Evolutionary conservation across 2,329 filamentous ascomycete genomes (phyloP).

Genomic region (Exserohilum turcica): DNA sequence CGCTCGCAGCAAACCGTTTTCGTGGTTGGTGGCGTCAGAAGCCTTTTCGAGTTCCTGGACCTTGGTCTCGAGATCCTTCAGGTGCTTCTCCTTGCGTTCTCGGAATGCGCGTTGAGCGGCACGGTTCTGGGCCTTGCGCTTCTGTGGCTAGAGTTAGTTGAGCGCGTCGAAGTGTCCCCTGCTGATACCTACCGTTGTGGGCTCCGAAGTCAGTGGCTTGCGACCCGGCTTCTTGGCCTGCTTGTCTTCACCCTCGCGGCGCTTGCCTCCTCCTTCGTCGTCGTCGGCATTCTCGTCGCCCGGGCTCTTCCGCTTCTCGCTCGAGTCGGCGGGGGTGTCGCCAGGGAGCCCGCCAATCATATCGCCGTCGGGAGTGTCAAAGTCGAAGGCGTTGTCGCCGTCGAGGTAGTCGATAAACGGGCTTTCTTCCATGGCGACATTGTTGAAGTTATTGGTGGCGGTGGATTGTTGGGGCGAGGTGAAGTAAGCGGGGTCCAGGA

Average conservation of each 20-base stretch:
- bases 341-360: slow-evolving; percentile 80
- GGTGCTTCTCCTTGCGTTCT: slow-evolving; percentile 68
- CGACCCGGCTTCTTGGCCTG: slow-evolving; percentile 92
- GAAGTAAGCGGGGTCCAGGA: slow-evolving; percentile 46
- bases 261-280: slow-evolving; percentile 71
- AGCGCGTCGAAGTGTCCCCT: slow-evolving; percentile 6
- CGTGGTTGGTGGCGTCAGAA: slow-evolving; percentile 79
- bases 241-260: slow-evolving; percentile 83
- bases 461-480: slow-evolving; percentile 46
- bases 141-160: slow-evolving; percentile 59
- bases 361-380: slow-evolving; percentile 66
- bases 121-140: slow-evolving; percentile 81
- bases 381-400: slow-evolving; percentile 74
- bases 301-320: slow-evolving; percentile 71
- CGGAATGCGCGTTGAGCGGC: slow-evolving; percentile 66
- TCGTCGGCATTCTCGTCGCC: slow-evolving; percentile 68
- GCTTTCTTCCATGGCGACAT: slow-evolving; percentile 66
- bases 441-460: slow-evolving; percentile 55
- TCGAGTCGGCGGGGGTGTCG: slow-evolving; percentile 56
- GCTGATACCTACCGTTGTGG: slow-evolving; percentile 78
- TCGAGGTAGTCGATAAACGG: slow-evolving; percentile 86
- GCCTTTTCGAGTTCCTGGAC: slow-evolving; percentile 74
- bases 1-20: slow-evolving; percentile 82
- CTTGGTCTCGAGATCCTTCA: slow-evolving; percentile 72
- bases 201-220: slow-evolving; percentile 93